Percentiles rank a stretch among this genome's conserved stretches.
These are phyloP conservation scores for Zygosaccharomyces lentus DNA, from an alignment of 805 yeast genomes.

Conservation along the genomic window DNA sequence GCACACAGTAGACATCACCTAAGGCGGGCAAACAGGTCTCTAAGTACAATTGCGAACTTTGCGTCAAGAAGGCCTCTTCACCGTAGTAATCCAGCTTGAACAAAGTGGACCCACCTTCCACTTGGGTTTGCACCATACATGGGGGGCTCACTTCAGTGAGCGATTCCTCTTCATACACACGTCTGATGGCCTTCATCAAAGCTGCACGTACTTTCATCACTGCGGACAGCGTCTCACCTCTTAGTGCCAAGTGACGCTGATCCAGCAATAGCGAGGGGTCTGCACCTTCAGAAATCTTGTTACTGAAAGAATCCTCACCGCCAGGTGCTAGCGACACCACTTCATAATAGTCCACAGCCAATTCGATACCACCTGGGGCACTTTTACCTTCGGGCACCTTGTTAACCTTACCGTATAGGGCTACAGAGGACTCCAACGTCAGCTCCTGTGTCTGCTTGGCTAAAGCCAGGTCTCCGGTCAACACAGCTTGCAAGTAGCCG, in stretches of 20 bases:
- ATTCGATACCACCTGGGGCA: slow-evolving; percentile 97
- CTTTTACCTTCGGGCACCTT: slow-evolving; percentile 91
- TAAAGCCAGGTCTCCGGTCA: slow-evolving; percentile 86
- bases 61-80: slow-evolving; percentile 94
- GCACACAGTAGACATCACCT: slow-evolving; percentile 96
- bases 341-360: slow-evolving; percentile 84
- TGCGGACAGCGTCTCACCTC: slow-evolving; percentile 91
- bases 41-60: slow-evolving; percentile 92
- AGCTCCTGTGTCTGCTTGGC: slow-evolving; percentile 80
- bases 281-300: slow-evolving; percentile 88
- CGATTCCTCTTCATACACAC: slow-evolving; percentile 68
- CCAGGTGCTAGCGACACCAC: slow-evolving; percentile 91
- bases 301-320: slow-evolving; percentile 92
- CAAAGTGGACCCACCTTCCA: slow-evolving; percentile 97
- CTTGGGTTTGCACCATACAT: slow-evolving; percentile 99
- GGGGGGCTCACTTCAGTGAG: slow-evolving; percentile 95
- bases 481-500: slow-evolving; percentile 82
- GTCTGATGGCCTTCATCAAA: slow-evolving; percentile 67
- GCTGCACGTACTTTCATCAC: slow-evolving; percentile 94
- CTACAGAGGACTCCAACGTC: slow-evolving; percentile 82
- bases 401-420: slow-evolving; percentile 73
- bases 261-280: slow-evolving; percentile 92
- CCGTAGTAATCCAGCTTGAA: slow-evolving; percentile 93
- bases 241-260: slow-evolving; percentile 89
- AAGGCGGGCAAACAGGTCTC: slow-evolving; percentile 95